Conservation (phyloP, 2,329 filamentous ascomycete genomes). For the Dactylellina cionopaga region DNA sequence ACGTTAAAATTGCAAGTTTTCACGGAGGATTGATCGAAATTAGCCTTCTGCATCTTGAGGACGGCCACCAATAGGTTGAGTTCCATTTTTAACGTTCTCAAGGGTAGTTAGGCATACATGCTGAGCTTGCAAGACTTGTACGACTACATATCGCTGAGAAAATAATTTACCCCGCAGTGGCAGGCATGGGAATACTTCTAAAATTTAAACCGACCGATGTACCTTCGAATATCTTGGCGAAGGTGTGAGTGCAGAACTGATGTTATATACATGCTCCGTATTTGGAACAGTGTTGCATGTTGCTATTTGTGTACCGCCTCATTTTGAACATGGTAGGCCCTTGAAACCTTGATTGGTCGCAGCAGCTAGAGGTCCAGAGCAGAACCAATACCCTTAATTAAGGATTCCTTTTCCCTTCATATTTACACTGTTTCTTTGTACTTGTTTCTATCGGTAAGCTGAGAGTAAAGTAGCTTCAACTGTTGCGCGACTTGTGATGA, state of each 20-base stretch:
- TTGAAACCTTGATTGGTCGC: background rate
- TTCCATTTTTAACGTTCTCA: conserved; percentile 10
- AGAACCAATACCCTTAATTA: too few relatives aligned
- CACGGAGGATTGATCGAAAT: conserved; percentile 17
- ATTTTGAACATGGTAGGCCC: background rate
- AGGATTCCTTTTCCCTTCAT: too few relatives aligned
- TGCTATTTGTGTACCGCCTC: conserved; percentile 1
- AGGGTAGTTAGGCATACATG: background rate
- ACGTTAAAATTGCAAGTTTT: conserved; percentile 29
- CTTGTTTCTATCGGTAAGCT: too few relatives aligned
- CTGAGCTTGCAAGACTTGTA: conserved; percentile 9
- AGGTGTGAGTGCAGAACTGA: too few relatives aligned
- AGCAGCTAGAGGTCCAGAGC: too few relatives aligned
- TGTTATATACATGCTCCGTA: too few relatives aligned
- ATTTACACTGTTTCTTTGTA: too few relatives aligned
- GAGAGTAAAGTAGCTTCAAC: too few relatives aligned
- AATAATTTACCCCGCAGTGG: conserved; percentile 32
- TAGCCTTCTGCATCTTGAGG: conserved; percentile 11
- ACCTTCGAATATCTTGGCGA: too few relatives aligned
- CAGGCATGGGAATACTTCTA: conserved; percentile 10
- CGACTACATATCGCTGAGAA: conserved; percentile 3
- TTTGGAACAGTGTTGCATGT: background rate
- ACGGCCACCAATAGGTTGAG: conserved; percentile 23
- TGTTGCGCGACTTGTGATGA: too few relatives aligned
- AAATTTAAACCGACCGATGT: background rate